Conservation (phyloP, 441 rosid genomes). For the Populus tomentosa region DNA sequence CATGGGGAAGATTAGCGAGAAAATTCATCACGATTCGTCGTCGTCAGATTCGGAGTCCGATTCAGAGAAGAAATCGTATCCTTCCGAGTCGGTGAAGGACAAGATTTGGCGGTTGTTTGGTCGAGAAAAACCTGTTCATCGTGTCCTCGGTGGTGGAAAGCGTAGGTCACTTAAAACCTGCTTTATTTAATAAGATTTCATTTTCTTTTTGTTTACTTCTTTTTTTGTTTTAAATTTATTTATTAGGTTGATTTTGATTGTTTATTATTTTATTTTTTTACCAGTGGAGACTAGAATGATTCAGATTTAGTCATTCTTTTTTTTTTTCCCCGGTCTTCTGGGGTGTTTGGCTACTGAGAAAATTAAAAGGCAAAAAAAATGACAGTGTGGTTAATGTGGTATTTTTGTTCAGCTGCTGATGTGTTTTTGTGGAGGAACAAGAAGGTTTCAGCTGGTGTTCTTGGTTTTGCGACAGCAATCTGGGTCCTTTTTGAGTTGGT, state of each 20-base stretch:
- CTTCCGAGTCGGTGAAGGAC: conserved; percentile 45
- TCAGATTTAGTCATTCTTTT: not conserved
- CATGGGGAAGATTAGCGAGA: conserved; percentile 50
- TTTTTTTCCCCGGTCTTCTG: not conserved
- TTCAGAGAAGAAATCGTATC: conserved; percentile 47
- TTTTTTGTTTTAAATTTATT: no score
- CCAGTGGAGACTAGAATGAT: not conserved
- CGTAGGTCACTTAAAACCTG: conserved; percentile 28
- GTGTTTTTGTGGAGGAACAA: conserved; percentile 92
- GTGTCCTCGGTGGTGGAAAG: conserved; percentile 76
- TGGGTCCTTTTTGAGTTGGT: conserved; percentile 84
- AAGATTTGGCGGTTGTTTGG: conserved; percentile 81
- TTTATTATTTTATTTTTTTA: not conserved
- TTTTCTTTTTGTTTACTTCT: not conserved
- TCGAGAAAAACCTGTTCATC: conserved; percentile 71
- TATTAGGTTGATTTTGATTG: not conserved
- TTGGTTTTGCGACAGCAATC: conserved; percentile 62
- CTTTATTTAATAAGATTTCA: not conserved
- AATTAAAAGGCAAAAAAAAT: no score
- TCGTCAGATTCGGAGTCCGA: conserved; percentile 70
- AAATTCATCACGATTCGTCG: conserved; percentile 38
- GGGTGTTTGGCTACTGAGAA: not conserved
- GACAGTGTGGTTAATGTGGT: not conserved
- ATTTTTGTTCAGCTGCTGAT: conserved; percentile 73
- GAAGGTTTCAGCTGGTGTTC: conserved; percentile 64